Conservation (phyloP, 192 early-diverging fungal genomes). For the Spizellomyces punctatus region DNA sequence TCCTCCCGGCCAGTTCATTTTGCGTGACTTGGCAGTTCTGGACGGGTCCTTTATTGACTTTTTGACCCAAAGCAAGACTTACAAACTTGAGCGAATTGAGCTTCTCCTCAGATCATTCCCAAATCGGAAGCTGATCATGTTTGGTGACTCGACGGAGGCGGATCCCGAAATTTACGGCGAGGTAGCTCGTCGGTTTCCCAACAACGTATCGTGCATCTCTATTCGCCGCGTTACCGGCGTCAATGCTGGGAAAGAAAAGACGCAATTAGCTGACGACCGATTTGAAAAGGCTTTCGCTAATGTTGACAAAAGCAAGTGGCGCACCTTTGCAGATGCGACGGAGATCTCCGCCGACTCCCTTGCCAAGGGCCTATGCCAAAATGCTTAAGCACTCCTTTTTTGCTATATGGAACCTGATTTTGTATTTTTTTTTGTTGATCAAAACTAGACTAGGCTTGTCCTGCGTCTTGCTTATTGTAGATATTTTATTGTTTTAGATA, state of each 20-base stretch:
- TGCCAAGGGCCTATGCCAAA: slow-evolving; percentile 22
- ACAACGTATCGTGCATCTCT: slow-evolving; percentile 30
- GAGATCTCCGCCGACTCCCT: slow-evolving; percentile 15
- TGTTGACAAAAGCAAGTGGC: slow-evolving; percentile 9
- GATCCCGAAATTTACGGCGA: slow-evolving; percentile 33
- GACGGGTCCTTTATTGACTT: slow-evolving; percentile 24
- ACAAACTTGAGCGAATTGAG: slow-evolving; percentile 21
- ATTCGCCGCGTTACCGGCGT: slow-evolving; percentile 33
- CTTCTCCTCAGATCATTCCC: slow-evolving; percentile 17
- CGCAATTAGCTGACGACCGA: slow-evolving; percentile 6
- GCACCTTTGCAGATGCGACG: slow-evolving; percentile 22
- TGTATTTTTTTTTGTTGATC: too few relatives aligned
- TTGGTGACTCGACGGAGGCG: slow-evolving; percentile 36
- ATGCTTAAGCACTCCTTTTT: not conserved
- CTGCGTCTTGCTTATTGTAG: too few relatives aligned
- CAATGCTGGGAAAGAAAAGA: slow-evolving; percentile 17
- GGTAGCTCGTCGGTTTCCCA: slow-evolving; percentile 8
- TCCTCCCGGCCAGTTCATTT: slow-evolving; percentile 29
- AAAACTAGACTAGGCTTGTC: too few relatives aligned
- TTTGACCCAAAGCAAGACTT: slow-evolving; percentile 6
- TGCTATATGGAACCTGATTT: too few relatives aligned
- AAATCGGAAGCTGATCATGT: slow-evolving; percentile 26
- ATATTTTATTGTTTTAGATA: too few relatives aligned
- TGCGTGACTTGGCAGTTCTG: slow-evolving; percentile 21
- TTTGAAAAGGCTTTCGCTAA: slow-evolving; percentile 21